Evolutionary conservation across 2,329 filamentous ascomycete genomes (phyloP), one percentile per base, ranked within the genome.

Genomic region (Blastomyces silverae): DNA sequence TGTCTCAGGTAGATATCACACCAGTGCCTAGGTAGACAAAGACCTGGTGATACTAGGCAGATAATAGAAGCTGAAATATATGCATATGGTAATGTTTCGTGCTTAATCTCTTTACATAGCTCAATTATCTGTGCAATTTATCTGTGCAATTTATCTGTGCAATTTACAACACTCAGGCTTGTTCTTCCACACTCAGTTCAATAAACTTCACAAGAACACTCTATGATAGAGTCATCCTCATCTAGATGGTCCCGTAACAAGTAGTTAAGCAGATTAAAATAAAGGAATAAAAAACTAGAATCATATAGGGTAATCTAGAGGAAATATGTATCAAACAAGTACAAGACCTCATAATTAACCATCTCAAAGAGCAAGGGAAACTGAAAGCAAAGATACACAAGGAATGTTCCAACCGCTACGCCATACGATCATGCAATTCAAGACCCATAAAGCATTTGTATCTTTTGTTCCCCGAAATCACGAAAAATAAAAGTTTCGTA

Each of bases 401-500:
- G 25, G 48, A 56, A 65, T 56, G 44, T 64, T 64, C 66, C 66
- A 34, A 65, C 61, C 65, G 62, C 62, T 64, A 66, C 67, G 65
- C 65, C 67, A 64, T 63, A 67, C 64, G n/a, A 56, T 65, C 37
- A 66, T 67, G 62, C 64, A 67, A 62, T 62, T 61, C 63, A 62
- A 42, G 61, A 37, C 61, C 61, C 61, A 60, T 48, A 61, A 64
- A 65, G 52, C 42, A 37, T 34, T 48, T 61, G 7, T 46, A 20
- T 46, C 5, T 46, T 50, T 34, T 48, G 13, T 22, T 34, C 17
- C 37, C 44, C 28, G 20, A 50, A 52, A 37, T 37, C 25, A 22
- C 10, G 42, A 48, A 50, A 61, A 61, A 17, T 48, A 15, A 37
- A 48, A 22, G 44, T 28, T 31, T 13, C 44, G n/a, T 42, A n/a